These are phyloP conservation scores for Parietaria judaica DNA, from an alignment of 306 rosid species.

Conservation along the genomic window DNA sequence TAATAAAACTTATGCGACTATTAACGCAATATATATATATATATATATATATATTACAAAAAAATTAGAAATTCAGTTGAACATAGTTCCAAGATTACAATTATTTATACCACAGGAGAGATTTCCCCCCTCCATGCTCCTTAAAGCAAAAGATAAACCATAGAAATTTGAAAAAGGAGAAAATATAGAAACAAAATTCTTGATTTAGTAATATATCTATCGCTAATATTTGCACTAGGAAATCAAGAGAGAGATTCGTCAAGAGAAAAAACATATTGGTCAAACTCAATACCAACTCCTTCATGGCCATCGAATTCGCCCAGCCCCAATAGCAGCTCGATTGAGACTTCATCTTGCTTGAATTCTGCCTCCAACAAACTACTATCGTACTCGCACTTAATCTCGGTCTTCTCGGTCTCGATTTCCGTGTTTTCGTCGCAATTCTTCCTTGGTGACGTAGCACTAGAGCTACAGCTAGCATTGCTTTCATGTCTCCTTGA, in stretches of 20 bases:
- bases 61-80: too few species aligned
- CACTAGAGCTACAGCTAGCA: slow-evolving; percentile 13
- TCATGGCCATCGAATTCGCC: slow-evolving; percentile 50
- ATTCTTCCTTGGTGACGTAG: slow-evolving; percentile 23
- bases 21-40: too few species aligned
- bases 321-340: slow-evolving; percentile 50
- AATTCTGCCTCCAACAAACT: slow-evolving; percentile 5
- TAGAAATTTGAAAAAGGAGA: too few species aligned
- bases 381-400: neutral
- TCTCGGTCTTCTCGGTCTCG: neutral
- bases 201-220: too few species aligned
- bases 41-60: too few species aligned
- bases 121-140: too few species aligned
- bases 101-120: too few species aligned
- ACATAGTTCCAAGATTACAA: too few species aligned
- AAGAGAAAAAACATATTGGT: slow-evolving; percentile 21
- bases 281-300: slow-evolving; percentile 36
- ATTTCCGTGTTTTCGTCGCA: slow-evolving; percentile 10
- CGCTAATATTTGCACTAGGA: too few species aligned
- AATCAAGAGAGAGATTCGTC: slow-evolving; percentile 22
- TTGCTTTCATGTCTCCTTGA: slow-evolving; percentile 5
- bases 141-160: too few species aligned
- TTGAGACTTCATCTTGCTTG: slow-evolving; percentile 22
- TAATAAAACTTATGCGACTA: too few species aligned
- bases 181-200: too few species aligned